Conservation (phyloP, 805 yeast species). For the Wickerhamiella hasegawae region DNA sequence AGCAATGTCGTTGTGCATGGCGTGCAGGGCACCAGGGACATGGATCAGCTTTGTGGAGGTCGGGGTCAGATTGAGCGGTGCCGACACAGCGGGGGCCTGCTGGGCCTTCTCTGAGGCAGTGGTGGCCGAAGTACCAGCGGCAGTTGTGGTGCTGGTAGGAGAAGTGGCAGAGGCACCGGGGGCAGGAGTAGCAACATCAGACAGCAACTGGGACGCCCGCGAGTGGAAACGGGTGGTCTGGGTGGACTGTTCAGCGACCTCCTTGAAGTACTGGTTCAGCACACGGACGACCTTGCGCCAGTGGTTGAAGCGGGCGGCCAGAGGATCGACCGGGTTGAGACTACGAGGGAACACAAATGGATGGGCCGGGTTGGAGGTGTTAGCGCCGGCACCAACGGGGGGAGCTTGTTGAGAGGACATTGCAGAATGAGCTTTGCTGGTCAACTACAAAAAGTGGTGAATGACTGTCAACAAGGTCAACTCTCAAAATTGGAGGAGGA, state of each 20-base stretch:
- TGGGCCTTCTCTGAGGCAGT: background rate
- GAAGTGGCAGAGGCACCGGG: background rate
- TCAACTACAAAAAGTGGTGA: too few species aligned
- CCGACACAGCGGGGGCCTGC: background rate
- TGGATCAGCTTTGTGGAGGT: background rate
- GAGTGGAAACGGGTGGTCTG: background rate
- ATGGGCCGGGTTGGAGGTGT: conserved; percentile 1
- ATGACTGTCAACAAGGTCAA: too few species aligned
- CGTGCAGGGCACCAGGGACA: conserved; percentile 24
- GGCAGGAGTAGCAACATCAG: background rate
- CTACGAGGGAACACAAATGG: conserved; percentile 31
- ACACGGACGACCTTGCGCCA: conserved; percentile 74
- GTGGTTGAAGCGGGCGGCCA: conserved; percentile 66
- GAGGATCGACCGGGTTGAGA: conserved; percentile 68
- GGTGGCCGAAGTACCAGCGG: background rate
- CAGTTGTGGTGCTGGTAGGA: background rate
- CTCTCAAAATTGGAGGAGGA: background rate
- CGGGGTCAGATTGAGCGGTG: background rate
- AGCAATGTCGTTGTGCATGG: conserved; percentile 55
- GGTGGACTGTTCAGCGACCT: conserved; percentile 31
- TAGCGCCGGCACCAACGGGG: too few species aligned
- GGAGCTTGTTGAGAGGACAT: too few species aligned
- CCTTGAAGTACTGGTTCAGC: conserved; percentile 58
- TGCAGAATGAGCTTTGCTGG: too few species aligned
- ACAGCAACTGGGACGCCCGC: conserved; percentile 1